phyloP scores from a whole-genome alignment of 768 basidiomycete species.

The Glaciozyma antarctica region DNA sequence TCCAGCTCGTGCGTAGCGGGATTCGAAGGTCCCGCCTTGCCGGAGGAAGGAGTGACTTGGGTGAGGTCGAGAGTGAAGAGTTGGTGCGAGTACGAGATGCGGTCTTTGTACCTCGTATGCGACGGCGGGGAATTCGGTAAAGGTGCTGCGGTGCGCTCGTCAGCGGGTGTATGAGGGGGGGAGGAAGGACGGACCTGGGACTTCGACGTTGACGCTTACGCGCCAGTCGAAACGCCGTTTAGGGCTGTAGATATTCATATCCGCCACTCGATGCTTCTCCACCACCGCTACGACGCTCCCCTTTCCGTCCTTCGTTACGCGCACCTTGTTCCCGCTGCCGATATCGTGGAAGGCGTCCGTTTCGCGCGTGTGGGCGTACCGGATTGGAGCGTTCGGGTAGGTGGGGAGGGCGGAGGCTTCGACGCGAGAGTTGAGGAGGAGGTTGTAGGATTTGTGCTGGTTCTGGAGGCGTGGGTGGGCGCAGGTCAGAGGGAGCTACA shows the following conservation, averaged over 20 bases:
- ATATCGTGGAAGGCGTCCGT: conserved; percentile 38
- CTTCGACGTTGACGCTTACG: conserved; percentile 81
- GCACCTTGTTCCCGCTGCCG: conserved; percentile 48
- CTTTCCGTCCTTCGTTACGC: conserved; percentile 75
- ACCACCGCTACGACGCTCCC: conserved; percentile 54
- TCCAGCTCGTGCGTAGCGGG: conserved; percentile 68
- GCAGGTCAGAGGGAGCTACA: neutral
- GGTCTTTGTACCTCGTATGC: conserved; percentile 59
- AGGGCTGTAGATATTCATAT: conserved; percentile 79
- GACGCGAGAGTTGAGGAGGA: conserved; percentile 72
- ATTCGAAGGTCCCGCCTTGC: neutral
- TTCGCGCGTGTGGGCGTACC: conserved; percentile 66
- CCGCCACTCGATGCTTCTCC: conserved; percentile 71
- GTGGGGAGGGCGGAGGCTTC: conserved; percentile 49
- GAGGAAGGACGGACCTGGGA: neutral
- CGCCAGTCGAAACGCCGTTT: conserved; percentile 80
- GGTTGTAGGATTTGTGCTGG: conserved; percentile 82
- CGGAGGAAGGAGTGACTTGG: conserved; percentile 51
- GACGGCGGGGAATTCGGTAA: conserved; percentile 16
- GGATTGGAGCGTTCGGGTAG: conserved; percentile 51
- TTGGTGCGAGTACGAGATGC: conserved; percentile 87
- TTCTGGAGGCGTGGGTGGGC: conserved; percentile 42
- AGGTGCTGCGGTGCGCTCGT: neutral
- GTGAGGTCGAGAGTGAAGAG: conserved; percentile 89
- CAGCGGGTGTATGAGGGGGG: neutral